Conservation (phyloP, 2,329 filamentous ascomycete species). For the Fusarium sp. region DNA sequence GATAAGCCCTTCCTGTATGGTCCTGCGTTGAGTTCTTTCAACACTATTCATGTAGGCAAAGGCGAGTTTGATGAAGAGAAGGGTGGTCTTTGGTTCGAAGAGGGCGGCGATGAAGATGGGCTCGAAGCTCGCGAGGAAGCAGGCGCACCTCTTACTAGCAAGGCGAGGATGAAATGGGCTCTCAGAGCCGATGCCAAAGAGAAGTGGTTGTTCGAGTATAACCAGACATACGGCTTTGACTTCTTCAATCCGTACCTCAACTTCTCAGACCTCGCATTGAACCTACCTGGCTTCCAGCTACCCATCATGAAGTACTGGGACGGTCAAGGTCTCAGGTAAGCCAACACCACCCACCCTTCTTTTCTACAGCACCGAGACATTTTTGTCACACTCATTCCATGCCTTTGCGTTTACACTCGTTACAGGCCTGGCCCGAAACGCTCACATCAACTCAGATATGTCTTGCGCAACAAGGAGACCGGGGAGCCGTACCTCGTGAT, state of each 20-base stretch:
- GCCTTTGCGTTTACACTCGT: slow-evolving; percentile 33
- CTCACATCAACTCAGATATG: slow-evolving; percentile 89
- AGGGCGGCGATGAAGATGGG: slow-evolving; percentile 71
- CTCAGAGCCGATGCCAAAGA: slow-evolving; percentile 59
- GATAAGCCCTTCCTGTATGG: slow-evolving; percentile 90
- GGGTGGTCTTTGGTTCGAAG: slow-evolving; percentile 67
- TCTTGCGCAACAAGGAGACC: slow-evolving; percentile 82
- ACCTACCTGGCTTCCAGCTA: slow-evolving; percentile 76
- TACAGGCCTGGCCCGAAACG: slow-evolving; percentile 58
- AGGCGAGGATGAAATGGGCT: slow-evolving; percentile 68
- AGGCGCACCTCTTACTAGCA: slow-evolving; percentile 62
- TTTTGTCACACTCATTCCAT: slow-evolving; percentile 16
- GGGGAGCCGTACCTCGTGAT: slow-evolving; percentile 82
- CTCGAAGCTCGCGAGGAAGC: slow-evolving; percentile 54
- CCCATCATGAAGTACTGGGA: slow-evolving; percentile 84
- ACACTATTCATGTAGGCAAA: slow-evolving; percentile 74
- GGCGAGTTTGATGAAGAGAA: slow-evolving; percentile 56
- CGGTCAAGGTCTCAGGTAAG: slow-evolving; percentile 78
- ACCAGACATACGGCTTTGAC: slow-evolving; percentile 62
- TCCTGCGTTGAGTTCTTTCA: slow-evolving; percentile 81
- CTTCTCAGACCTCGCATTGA: slow-evolving; percentile 77
- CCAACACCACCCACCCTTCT: slow-evolving; percentile 5
- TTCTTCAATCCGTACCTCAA: slow-evolving; percentile 96
- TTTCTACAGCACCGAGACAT: not conserved
- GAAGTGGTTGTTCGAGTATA: slow-evolving; percentile 65